phyloP scores from a whole-genome alignment of 257 asterid species.

The Voacanga thouarsii region DNA sequence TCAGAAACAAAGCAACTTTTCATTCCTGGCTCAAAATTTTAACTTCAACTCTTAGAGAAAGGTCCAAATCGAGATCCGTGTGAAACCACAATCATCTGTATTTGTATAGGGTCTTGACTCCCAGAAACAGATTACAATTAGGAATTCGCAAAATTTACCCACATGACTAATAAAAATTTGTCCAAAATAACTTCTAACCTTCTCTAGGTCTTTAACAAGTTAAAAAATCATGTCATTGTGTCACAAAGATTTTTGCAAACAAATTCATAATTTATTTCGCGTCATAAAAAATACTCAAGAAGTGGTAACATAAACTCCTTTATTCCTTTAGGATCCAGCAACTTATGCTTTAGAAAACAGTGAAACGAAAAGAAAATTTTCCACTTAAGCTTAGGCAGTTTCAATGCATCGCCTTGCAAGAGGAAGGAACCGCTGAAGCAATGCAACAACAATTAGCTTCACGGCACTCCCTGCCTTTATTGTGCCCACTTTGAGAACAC shows the following conservation, averaged over 20 bases:
- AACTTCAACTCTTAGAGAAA: slow-evolving; percentile 1
- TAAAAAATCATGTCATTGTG: background rate
- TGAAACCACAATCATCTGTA: background rate
- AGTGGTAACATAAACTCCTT: background rate
- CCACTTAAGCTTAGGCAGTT: too few species aligned
- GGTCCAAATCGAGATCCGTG: background rate
- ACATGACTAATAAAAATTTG: background rate
- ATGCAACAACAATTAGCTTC: too few species aligned
- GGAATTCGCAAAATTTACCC: background rate
- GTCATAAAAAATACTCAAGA: background rate
- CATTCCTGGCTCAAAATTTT: slow-evolving; percentile 1
- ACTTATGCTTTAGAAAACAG: too few species aligned
- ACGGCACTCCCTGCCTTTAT: slow-evolving; percentile 98
- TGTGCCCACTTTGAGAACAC: slow-evolving; percentile 20
- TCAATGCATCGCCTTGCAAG: too few species aligned
- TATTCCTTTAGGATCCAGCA: background rate
- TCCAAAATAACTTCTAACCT: too few species aligned
- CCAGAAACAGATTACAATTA: background rate
- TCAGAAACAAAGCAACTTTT: slow-evolving; percentile 1
- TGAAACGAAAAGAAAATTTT: too few species aligned
- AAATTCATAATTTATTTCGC: background rate
- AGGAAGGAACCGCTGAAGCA: too few species aligned
- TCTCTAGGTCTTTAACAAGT: background rate
- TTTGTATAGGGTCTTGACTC: background rate
- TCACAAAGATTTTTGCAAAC: background rate